Evolutionary conservation across 2,329 filamentous ascomycete species (phyloP), one percentile per base, ranked within the genome.

Genomic region (Colletotrichum navitas): DNA sequence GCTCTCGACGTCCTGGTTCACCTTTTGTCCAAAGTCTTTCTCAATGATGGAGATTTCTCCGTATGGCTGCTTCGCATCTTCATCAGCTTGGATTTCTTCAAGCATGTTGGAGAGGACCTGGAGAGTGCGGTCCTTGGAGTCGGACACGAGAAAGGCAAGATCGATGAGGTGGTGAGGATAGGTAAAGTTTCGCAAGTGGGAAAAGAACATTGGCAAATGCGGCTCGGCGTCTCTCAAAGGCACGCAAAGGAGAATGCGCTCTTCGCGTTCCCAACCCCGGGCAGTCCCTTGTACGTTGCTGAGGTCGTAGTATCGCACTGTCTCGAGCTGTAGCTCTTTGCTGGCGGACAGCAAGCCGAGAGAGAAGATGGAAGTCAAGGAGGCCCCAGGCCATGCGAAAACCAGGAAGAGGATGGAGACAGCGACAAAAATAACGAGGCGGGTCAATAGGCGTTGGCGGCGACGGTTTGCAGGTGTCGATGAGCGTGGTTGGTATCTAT

Each of bases 21-120:
- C 96, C 80, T 95, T 95, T 81, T 99, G 96, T 3, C 96, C 96
- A 84, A 99, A 99, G 81, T 99, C 95, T 84, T 99, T 99, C 83
- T 98, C 94, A 75, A 99, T 95, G 72, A 99, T 96, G 0, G 94
- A 97, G 70, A 99, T 96, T 83, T 99, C 96, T 72, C 96, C 96
- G 79, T 95, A 99, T 21, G 92, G 91, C 82, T 95, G 91, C 76
- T 90, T 91, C 14, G 92, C 90, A 76, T 98, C 93, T 29, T 91
- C 86, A 73, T 96, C 89, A 32, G 89, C 90, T 83, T 99, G 96
- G 18, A 98, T 87, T 51, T 91, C 89, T 76, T 94, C 89, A 64
- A 99, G 84, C 77, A 93, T 91, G 69, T 93, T 85, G 6, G 91
- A 90, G 62, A 99, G 87, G 58, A 96, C 87, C 41, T 90, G 83